Evolutionary conservation across 768 basidiomycete genomes (phyloP).

Genomic region (Lactarius deliciosus): DNA sequence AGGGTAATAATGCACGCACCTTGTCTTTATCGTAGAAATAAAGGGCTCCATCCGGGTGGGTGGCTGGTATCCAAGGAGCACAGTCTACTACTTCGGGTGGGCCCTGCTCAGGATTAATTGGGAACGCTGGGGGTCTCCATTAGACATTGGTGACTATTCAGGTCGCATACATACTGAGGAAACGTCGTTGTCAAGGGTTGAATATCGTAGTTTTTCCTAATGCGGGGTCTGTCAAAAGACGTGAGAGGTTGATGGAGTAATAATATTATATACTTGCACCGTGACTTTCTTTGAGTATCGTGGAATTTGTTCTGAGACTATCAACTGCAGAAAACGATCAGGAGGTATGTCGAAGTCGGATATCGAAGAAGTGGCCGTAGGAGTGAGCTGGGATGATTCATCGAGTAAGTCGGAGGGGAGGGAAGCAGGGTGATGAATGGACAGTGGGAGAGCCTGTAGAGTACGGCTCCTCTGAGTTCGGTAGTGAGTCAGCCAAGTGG

Average conservation of each 20-base stretch:
- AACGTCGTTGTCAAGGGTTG: not conserved
- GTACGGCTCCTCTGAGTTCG: not conserved
- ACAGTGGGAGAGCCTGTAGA: not conserved
- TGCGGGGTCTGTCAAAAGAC: not conserved
- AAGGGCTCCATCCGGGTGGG: conserved; percentile 36
- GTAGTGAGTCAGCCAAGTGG: no score
- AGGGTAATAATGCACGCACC: not conserved
- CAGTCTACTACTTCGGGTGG: not conserved
- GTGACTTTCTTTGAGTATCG: not conserved
- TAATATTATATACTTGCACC: not conserved
- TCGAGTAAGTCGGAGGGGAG: not conserved
- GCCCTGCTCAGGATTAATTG: not conserved
- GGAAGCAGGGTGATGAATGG: not conserved
- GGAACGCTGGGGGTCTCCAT: not conserved
- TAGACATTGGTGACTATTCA: not conserved
- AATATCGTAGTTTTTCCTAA: not conserved
- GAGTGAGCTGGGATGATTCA: not conserved
- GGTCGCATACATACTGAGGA: not conserved
- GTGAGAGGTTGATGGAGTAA: not conserved
- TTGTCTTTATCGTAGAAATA: not conserved
- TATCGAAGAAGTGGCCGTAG: not conserved
- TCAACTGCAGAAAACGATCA: not conserved
- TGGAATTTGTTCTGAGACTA: not conserved
- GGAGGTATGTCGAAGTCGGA: not conserved
- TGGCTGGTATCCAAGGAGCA: conserved; percentile 42